Evolutionary conservation across 202 grass and related monocot genomes (phyloP).

Genomic region (Elaeis oleifera): DNA sequence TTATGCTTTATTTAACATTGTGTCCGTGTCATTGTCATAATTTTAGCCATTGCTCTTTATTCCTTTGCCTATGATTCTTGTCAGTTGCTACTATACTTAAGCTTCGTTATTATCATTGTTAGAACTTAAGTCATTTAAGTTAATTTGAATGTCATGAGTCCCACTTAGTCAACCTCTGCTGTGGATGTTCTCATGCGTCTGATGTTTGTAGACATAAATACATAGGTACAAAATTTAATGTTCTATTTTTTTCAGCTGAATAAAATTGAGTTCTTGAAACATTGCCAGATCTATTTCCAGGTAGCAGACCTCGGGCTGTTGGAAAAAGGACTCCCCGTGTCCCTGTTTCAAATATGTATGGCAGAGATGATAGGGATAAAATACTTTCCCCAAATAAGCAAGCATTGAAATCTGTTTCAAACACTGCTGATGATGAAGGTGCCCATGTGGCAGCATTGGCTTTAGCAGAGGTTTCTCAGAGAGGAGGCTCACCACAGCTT

Average conservation of each 20-base stretch:
- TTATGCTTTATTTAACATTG: too few species aligned
- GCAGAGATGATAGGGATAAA: conserved; percentile 47
- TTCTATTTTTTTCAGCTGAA: neutral
- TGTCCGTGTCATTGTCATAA: too few species aligned
- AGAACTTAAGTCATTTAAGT: too few species aligned
- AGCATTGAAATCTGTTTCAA: conserved; percentile 33
- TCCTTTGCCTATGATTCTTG: too few species aligned
- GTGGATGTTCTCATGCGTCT: too few species aligned
- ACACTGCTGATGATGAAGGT: conserved; percentile 78
- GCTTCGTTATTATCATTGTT: too few species aligned
- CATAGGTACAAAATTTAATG: neutral
- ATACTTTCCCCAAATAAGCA: conserved; percentile 33
- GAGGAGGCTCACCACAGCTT: conserved; percentile 81
- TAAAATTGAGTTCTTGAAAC: conserved; percentile 21
- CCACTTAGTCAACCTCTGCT: too few species aligned
- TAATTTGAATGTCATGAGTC: too few species aligned
- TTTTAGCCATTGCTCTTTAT: too few species aligned
- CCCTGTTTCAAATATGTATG: conserved; percentile 67
- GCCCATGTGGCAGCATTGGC: conserved; percentile 83
- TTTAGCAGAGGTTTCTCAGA: conserved; percentile 77
- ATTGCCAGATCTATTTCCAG: conserved; percentile 60
- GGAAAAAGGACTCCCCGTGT: conserved; percentile 97
- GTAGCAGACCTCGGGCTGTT: conserved; percentile 73
- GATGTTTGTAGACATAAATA: too few species aligned
- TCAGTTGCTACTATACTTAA: too few species aligned